Evolutionary conservation across 192 early-diverging fungal genomes (phyloP).

Genomic region (Backusella tarrabulga): DNA sequence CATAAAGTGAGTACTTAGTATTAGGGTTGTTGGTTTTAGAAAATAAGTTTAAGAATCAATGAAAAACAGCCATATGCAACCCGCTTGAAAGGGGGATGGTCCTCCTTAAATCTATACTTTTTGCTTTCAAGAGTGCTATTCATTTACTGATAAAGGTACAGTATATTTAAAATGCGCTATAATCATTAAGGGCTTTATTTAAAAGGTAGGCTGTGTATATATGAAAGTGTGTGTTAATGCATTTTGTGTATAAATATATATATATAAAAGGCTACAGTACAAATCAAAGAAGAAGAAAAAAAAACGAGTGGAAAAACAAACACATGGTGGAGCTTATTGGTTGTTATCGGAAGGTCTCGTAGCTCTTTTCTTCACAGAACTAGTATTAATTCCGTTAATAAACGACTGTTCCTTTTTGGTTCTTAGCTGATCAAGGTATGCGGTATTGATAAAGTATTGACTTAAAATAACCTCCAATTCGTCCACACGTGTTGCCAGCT

Average conservation of each 20-base stretch:
- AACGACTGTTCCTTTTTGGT: background rate
- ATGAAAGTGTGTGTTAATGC: background rate
- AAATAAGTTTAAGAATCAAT: background rate
- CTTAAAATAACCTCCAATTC: constrained; percentile 27
- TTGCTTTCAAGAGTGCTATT: background rate
- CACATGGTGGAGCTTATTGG: background rate
- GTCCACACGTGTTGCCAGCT: constrained; percentile 21
- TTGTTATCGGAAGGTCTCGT: background rate
- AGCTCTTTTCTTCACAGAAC: background rate
- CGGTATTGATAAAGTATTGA: constrained; percentile 29
- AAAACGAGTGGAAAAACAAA: background rate
- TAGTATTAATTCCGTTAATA: background rate
- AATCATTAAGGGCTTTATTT: background rate
- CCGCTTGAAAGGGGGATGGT: no score
- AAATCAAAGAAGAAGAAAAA: background rate
- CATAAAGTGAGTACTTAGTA: no score
- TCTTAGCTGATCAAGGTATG: constrained; percentile 26
- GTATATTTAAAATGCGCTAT: background rate
- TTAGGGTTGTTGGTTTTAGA: no score
- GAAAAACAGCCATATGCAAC: no score
- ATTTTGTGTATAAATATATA: background rate
- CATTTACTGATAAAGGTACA: background rate
- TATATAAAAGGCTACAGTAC: background rate
- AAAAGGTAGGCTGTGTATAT: background rate
- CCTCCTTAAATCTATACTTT: no score